A percentile compares a stretch with the other conserved stretches of the same genome.
Evolutionary conservation across 73 alveolate genomes (phyloP).

Genomic region (Tetrahymena malaccensis): DNA sequence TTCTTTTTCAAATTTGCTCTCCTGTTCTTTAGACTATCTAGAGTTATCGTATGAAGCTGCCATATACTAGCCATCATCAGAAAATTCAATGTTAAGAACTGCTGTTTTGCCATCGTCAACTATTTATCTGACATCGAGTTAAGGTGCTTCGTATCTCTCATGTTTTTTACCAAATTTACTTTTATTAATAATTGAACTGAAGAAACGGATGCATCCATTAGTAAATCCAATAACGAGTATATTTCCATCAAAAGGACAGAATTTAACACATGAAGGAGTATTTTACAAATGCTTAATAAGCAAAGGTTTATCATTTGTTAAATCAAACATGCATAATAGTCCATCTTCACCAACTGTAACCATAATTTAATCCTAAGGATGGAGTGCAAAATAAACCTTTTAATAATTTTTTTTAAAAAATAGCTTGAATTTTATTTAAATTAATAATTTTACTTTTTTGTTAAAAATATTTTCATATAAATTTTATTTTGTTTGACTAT

Average conservation of each 20-base stretch:
- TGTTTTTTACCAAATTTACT: neutral
- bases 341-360: constrained; percentile 90
- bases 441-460: constrained; percentile 40
- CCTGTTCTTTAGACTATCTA: constrained; percentile 13
- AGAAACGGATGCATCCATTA: neutral
- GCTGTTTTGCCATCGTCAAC: constrained; percentile 20
- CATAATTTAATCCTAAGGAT: constrained; percentile 58
- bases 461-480: neutral
- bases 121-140: neutral
- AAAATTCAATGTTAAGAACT: constrained; percentile 29
- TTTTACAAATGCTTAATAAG: constrained; percentile 71
- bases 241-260: constrained; percentile 86
- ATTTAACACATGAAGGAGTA: constrained; percentile 71
- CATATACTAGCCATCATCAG: constrained; percentile 24
- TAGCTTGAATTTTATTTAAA: neutral
- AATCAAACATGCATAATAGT: constrained; percentile 81
- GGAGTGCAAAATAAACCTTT: constrained; percentile 30
- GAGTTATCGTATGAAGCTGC: constrained; percentile 41
- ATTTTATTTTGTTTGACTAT: neutral
- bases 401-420: neutral
- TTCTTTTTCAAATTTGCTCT: constrained; percentile 35
- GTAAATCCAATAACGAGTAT: constrained; percentile 78
- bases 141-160: neutral
- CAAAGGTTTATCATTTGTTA: constrained; percentile 58
- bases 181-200: neutral